phyloP scores from a whole-genome alignment of 2,329 filamentous ascomycete species.

The Nothopassalora personata region DNA sequence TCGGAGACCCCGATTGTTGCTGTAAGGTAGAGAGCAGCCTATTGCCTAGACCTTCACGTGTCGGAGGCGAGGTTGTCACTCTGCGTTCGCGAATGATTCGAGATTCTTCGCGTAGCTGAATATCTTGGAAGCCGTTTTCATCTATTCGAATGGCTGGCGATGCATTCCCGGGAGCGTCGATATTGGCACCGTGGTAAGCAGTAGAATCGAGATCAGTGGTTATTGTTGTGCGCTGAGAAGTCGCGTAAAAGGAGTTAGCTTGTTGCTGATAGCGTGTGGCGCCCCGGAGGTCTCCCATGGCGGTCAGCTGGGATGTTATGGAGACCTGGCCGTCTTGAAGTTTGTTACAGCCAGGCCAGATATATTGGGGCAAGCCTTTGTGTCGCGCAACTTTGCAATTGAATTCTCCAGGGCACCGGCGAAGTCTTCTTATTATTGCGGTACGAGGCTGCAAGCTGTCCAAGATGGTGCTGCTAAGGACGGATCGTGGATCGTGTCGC shows the following conservation, averaged over 20 bases:
- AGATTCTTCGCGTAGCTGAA: conserved; percentile 8
- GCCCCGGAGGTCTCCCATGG: conserved; percentile 4
- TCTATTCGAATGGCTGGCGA: conserved; percentile 7
- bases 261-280: neutral
- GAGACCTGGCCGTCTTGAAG: neutral
- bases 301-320: conserved; percentile 1
- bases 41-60: conserved; percentile 23
- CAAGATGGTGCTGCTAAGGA: neutral
- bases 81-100: neutral
- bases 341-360: neutral
- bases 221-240: neutral
- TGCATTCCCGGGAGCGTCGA: conserved; percentile 2
- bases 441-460: neutral
- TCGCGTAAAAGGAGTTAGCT: neutral
- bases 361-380: neutral
- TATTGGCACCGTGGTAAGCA: conserved; percentile 8
- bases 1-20: conserved; percentile 20
- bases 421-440: neutral
- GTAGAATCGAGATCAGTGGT: neutral
- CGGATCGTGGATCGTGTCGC: neutral
- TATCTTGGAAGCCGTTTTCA: conserved; percentile 14
- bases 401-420: neutral
- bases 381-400: neutral
- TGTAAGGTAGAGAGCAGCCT: conserved; percentile 26
- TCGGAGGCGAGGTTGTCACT: conserved; percentile 10